A percentile compares a stretch with the other conserved stretches of the same genome.
phyloP scores from a whole-genome alignment of 176 grass and related monocot species.

The Alloteropsis semialata region DNA sequence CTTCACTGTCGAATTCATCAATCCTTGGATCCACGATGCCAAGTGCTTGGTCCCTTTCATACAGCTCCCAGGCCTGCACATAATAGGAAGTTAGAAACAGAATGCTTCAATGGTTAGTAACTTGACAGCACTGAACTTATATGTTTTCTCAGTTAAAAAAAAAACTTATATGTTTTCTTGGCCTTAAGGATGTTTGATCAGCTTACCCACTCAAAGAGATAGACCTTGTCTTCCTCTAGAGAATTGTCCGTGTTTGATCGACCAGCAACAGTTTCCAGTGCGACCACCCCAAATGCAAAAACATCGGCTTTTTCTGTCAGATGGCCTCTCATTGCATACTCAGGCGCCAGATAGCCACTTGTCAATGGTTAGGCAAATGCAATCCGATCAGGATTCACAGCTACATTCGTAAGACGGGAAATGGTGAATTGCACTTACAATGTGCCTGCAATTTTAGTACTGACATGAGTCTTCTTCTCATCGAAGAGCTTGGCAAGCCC shows the following conservation, averaged over 20 bases:
- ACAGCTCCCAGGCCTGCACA: not conserved
- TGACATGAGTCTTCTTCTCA: slow-evolving; percentile 16
- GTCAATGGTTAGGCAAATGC: not conserved
- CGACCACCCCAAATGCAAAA: not conserved
- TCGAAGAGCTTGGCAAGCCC: slow-evolving; percentile 13
- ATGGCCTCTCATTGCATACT: slow-evolving; percentile 10
- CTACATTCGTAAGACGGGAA: too few relatives aligned
- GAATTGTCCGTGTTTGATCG: slow-evolving; percentile 3
- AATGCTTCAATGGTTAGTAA: not conserved
- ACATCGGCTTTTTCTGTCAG: slow-evolving; percentile 12
- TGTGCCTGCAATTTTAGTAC: slow-evolving; percentile 12
- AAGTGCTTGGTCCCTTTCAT: not conserved
- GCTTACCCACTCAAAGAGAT: slow-evolving; percentile 21
- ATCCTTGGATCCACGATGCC: not conserved
- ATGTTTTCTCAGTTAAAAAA: too few relatives aligned
- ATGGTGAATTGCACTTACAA: not conserved
- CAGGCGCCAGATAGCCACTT: not conserved
- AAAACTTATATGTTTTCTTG: too few relatives aligned
- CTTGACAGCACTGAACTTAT: not conserved
- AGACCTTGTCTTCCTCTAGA: not conserved
- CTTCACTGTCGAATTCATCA: slow-evolving; percentile 10
- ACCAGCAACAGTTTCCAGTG: not conserved
- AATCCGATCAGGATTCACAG: not conserved
- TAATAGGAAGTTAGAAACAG: not conserved
- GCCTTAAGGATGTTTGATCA: not conserved